Evolutionary conservation across 2,329 filamentous ascomycete genomes (phyloP).

Genomic region (Fusarium sp.): DNA sequence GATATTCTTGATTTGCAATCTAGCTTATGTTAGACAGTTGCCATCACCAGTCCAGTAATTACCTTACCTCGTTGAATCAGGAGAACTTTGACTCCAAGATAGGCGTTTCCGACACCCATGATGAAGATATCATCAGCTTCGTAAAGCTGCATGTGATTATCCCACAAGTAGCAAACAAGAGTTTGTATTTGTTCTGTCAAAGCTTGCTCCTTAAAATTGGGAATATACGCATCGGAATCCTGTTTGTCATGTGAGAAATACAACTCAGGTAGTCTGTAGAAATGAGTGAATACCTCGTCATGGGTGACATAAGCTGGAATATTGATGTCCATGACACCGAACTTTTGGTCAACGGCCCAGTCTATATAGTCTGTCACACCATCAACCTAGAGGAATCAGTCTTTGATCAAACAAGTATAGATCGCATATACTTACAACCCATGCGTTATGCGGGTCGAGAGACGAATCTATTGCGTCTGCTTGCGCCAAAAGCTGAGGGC

Average conservation of each 20-base stretch:
- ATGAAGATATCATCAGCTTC: slow-evolving; percentile 81
- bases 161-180: slow-evolving; percentile 89
- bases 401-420: neutral
- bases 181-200: slow-evolving; percentile 74
- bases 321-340: slow-evolving; percentile 91
- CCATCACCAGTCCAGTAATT: slow-evolving; percentile 1
- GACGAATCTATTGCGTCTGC: slow-evolving; percentile 77
- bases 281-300: slow-evolving; percentile 62
- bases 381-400: slow-evolving; percentile 73
- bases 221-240: slow-evolving; percentile 63
- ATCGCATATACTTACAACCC: slow-evolving; percentile 73
- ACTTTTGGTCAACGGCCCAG: slow-evolving; percentile 82
- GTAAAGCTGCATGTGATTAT: slow-evolving; percentile 91
- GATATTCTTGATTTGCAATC: slow-evolving; percentile 76
- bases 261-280: neutral
- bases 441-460: slow-evolving; percentile 85
- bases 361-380: slow-evolving; percentile 82
- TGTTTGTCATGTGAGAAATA: slow-evolving; percentile 42
- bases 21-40: slow-evolving; percentile 43
- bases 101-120: slow-evolving; percentile 90
- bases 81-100: slow-evolving; percentile 83
- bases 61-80: slow-evolving; percentile 77
- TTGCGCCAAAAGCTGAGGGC: slow-evolving; percentile 77
- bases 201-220: slow-evolving; percentile 58
- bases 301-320: slow-evolving; percentile 81